Base-by-base conservation (phyloP, 805 yeast genomes). In the Clavispora phyllophila region DNA sequence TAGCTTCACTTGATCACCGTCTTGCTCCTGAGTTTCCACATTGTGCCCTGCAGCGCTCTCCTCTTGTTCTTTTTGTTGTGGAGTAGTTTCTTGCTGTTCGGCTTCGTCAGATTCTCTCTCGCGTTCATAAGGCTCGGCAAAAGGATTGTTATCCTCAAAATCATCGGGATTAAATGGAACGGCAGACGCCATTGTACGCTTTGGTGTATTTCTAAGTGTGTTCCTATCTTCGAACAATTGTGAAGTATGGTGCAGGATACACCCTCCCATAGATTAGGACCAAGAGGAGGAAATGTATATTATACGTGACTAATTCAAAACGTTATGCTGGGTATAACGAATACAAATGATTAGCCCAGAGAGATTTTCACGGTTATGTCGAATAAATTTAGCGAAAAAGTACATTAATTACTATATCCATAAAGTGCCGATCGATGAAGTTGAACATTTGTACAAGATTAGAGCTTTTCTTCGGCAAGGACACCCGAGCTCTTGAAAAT, bases 81-180 rank as follows among this genome's bases (percentile, higher is more conserved):
- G 19, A 40, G 53, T 45, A 9, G 46, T 18, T 17, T 17, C 29
- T 9, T n/a, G 12, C n/a, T 15, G 15, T 3, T 20, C 27, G 13
- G 28, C 20, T 25, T 33, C 34, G 7, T 3, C 9, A 23, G 12
- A 13, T 7, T 25, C 24, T n/a, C 42, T 41, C 15, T 52, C 33
- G 53, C 40, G 41, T 31, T 47, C 45, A 10, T 42, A 44, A 32
- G 70, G 71, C 40, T 66, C 71, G 0, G 70, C 59, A 47, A 67
- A 65, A 15, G 74, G 73, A 46, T 68, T 70, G 49, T 70, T 70
- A 46, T 70, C 61, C 38, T 70, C 75, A 37, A 66, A 67, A 36
- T 68, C 75, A 45, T 65, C 68, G 5, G 78, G 78, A 44, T 70
- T 70, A 52, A 70, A 74, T 1, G 79, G 71, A 32, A 66, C 57